phyloP scores from a whole-genome alignment of 2,329 filamentous ascomycete genomes.

The Ophiostoma populinum region DNA sequence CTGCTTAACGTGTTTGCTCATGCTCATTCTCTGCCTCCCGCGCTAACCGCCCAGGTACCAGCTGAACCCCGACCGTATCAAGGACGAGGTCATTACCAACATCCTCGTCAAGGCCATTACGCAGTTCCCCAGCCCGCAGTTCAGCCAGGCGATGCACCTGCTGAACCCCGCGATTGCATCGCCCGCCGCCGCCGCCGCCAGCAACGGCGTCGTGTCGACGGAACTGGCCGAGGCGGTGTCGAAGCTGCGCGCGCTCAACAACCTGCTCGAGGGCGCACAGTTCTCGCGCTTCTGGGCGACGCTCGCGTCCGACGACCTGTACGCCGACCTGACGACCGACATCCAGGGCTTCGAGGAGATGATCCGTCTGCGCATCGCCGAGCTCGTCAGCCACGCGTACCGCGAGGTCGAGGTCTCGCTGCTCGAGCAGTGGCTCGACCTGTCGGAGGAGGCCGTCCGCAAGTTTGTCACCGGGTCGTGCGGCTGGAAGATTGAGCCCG shows the following conservation, averaged over 20 bases:
- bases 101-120: constrained; percentile 96
- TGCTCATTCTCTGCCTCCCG: not conserved
- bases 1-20: constrained; percentile 9
- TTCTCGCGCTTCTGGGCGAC: constrained; percentile 89
- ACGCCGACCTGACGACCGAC: constrained; percentile 88
- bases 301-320: constrained; percentile 83
- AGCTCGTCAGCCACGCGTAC: constrained; percentile 67
- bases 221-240: constrained; percentile 79
- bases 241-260: constrained; percentile 72
- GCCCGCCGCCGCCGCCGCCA: constrained; percentile 39
- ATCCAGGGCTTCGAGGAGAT: constrained; percentile 90
- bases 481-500: constrained; percentile 63
- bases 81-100: constrained; percentile 96
- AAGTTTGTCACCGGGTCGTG: constrained; percentile 76
- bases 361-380: constrained; percentile 76
- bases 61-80: constrained; percentile 95
- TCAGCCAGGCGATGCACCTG: constrained; percentile 83
- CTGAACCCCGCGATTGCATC: constrained; percentile 65
- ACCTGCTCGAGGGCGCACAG: constrained; percentile 74
- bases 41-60: constrained; percentile 56
- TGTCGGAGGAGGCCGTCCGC: constrained; percentile 45
- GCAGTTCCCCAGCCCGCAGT: constrained; percentile 91
- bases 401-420: constrained; percentile 52
- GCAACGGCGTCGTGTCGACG: constrained; percentile 21
- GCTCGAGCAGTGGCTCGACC: constrained; percentile 60